phyloP scores from a whole-genome alignment of 257 asterid genomes.

The Salvia splendens region DNA sequence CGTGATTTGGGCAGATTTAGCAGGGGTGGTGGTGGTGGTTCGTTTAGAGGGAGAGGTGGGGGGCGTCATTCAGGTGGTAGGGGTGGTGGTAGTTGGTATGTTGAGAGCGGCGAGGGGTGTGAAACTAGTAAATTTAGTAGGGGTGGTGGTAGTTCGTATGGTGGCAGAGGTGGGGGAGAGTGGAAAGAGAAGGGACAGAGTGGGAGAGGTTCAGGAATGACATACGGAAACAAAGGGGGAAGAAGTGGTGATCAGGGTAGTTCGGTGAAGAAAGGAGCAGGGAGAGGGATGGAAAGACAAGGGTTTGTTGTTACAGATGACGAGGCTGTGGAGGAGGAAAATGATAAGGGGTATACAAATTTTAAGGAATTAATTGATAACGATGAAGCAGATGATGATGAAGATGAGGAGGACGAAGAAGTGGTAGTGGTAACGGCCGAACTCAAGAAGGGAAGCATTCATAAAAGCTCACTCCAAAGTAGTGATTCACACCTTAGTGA shows the following conservation, averaged over 20 bases:
- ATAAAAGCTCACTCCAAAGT: slow-evolving; percentile 42
- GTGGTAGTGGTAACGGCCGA: slow-evolving; percentile 35
- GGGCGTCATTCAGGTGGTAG: slow-evolving; percentile 44
- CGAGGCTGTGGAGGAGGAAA: slow-evolving; percentile 47
- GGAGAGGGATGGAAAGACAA: slow-evolving; percentile 39
- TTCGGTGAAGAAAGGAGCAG: slow-evolving; percentile 34
- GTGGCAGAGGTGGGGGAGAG: slow-evolving; percentile 44
- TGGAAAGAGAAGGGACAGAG: slow-evolving; percentile 31
- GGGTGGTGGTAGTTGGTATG: slow-evolving; percentile 37
- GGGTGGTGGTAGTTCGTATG: slow-evolving; percentile 32
- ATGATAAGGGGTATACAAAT: slow-evolving; percentile 45
- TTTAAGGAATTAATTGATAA: slow-evolving; percentile 65
- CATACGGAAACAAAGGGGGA: slow-evolving; percentile 36
- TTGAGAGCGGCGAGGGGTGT: slow-evolving; percentile 46
- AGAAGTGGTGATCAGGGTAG: slow-evolving; percentile 42
- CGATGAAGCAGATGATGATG: slow-evolving; percentile 50
- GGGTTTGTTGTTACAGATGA: slow-evolving; percentile 46
- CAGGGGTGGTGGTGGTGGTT: slow-evolving; percentile 40
- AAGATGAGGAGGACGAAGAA: slow-evolving; percentile 30
- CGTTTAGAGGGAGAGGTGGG: slow-evolving; percentile 40
- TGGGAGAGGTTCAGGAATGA: slow-evolving; percentile 36
- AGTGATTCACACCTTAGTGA: slow-evolving; percentile 80
- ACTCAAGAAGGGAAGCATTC: slow-evolving; percentile 32
- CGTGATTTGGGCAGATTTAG: slow-evolving; percentile 18
- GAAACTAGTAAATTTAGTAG: slow-evolving; percentile 26